These are phyloP conservation scores for Nannochloropsis salina DNA, from an alignment of 108 stramenopile genomes.

Conservation along the genomic window DNA sequence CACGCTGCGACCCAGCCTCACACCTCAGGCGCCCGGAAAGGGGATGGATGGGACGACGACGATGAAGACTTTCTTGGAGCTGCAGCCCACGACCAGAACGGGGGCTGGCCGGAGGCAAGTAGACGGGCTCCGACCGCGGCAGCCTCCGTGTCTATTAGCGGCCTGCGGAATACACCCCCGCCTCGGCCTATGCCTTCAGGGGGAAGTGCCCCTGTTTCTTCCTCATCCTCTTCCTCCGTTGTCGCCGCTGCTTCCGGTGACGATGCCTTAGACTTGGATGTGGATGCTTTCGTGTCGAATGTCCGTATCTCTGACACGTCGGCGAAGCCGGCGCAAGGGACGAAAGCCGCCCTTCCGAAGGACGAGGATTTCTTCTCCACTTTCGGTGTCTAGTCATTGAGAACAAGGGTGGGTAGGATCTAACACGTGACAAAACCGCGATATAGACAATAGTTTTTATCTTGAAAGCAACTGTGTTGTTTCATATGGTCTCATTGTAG, in stretches of 20 bases:
- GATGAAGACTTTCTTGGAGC: background rate
- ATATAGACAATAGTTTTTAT: no score
- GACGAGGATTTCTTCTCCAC: constrained; percentile 3
- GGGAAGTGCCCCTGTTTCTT: background rate
- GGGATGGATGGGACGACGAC: constrained; percentile 2
- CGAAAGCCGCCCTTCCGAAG: background rate
- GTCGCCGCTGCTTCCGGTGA: background rate
- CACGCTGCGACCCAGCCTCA: background rate
- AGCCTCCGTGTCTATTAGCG: background rate
- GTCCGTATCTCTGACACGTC: background rate
- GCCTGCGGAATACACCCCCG: background rate
- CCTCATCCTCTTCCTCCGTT: background rate
- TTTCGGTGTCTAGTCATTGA: background rate
- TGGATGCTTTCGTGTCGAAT: constrained; percentile 9
- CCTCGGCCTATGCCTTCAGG: background rate
- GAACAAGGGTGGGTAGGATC: no score
- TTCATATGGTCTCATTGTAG: no score
- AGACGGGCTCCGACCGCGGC: background rate
- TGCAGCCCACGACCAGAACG: background rate
- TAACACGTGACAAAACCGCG: no score
- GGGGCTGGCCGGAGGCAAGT: background rate
- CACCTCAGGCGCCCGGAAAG: background rate
- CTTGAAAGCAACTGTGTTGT: no score
- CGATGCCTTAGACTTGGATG: background rate
- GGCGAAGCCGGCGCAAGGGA: background rate